These are phyloP conservation scores for Stereum hirsutum DNA, from an alignment of 1,284 basidiomycete species.

Conservation along the genomic window DNA sequence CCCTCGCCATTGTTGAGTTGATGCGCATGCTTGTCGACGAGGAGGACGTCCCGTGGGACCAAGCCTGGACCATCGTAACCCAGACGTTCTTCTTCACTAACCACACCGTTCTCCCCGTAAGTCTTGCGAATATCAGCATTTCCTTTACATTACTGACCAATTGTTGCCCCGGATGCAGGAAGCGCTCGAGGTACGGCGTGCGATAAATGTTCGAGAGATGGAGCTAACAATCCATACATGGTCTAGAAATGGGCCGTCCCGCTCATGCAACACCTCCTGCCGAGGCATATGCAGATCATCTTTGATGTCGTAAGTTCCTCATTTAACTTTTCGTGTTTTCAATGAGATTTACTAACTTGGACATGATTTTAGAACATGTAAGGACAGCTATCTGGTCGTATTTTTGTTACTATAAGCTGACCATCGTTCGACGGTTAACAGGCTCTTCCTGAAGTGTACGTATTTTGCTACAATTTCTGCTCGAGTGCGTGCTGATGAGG, in stretches of 20 bases:
- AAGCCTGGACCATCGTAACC: slow-evolving; percentile 81
- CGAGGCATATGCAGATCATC: slow-evolving; percentile 84
- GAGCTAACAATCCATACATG: slow-evolving; percentile 13
- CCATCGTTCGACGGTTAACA: too few relatives aligned
- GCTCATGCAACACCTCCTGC: slow-evolving; percentile 74
- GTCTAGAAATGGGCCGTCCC: slow-evolving; percentile 81
- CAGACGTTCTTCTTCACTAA: slow-evolving; percentile 93
- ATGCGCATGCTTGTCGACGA: slow-evolving; percentile 88
- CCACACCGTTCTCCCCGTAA: slow-evolving; percentile 73
- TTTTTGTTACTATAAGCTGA: too few relatives aligned
- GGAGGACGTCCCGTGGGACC: slow-evolving; percentile 77
- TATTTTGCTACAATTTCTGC: slow-evolving; percentile 30
- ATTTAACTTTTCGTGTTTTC: too few relatives aligned
- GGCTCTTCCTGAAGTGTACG: too few relatives aligned
- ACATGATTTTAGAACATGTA: too few relatives aligned
- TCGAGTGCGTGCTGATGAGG: slow-evolving; percentile 2
- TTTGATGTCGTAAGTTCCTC: slow-evolving; percentile 71
- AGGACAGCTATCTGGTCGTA: too few relatives aligned
- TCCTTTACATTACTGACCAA: slow-evolving; percentile 1
- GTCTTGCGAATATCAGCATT: slow-evolving; percentile 20
- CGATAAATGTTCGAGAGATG: background rate
- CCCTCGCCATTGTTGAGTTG: slow-evolving; percentile 87
- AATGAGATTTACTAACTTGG: too few relatives aligned
- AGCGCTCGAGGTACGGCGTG: slow-evolving; percentile 40
- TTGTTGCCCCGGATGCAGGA: slow-evolving; percentile 30